phyloP scores from a whole-genome alignment of 176 grass and related monocot genomes.

The Tillandsia fasciculata region DNA sequence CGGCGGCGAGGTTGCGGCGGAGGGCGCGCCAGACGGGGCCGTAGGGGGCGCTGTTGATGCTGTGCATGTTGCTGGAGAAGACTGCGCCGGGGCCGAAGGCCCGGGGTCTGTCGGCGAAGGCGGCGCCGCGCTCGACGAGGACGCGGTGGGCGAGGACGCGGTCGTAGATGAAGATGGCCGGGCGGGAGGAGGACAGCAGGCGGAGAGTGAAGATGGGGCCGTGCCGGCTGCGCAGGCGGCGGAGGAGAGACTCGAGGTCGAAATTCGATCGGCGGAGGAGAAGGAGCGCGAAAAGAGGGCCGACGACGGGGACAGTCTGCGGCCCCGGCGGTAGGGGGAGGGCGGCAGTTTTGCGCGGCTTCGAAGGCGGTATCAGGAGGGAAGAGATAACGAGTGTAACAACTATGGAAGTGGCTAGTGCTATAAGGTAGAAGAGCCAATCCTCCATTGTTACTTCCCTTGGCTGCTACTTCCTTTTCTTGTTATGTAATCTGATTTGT shows the following conservation, averaged over 20 bases:
- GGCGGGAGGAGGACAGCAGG: slow-evolving; percentile 23
- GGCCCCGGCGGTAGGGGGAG: too few species aligned
- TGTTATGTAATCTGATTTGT: too few species aligned
- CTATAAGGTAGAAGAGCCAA: too few species aligned
- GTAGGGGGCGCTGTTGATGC: slow-evolving; percentile 1
- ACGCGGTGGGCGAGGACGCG: slow-evolving; percentile 9
- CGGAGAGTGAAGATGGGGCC: slow-evolving; percentile 19
- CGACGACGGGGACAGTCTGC: slow-evolving; percentile 1
- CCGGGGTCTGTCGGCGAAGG: not conserved
- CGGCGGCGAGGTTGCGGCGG: slow-evolving; percentile 27
- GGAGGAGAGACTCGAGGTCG: slow-evolving; percentile 27
- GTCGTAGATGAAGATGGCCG: slow-evolving; percentile 15
- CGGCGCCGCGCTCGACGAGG: slow-evolving; percentile 12
- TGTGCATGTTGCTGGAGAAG: not conserved
- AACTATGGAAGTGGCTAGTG: too few species aligned
- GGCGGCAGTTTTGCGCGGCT: too few species aligned
- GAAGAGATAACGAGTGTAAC: too few species aligned
- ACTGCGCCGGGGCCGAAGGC: not conserved
- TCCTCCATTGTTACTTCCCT: too few species aligned
- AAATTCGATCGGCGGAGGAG: slow-evolving; percentile 24
- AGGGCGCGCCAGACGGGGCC: slow-evolving; percentile 28
- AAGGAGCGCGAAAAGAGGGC: slow-evolving; percentile 16
- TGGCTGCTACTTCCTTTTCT: too few species aligned
- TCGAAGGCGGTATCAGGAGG: too few species aligned
- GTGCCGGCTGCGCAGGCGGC: slow-evolving; percentile 9